A percentile compares a stretch with the other conserved stretches of the same genome.
phyloP scores from a whole-genome alignment of 331 rosid genomes.

The Acacia concinna region DNA sequence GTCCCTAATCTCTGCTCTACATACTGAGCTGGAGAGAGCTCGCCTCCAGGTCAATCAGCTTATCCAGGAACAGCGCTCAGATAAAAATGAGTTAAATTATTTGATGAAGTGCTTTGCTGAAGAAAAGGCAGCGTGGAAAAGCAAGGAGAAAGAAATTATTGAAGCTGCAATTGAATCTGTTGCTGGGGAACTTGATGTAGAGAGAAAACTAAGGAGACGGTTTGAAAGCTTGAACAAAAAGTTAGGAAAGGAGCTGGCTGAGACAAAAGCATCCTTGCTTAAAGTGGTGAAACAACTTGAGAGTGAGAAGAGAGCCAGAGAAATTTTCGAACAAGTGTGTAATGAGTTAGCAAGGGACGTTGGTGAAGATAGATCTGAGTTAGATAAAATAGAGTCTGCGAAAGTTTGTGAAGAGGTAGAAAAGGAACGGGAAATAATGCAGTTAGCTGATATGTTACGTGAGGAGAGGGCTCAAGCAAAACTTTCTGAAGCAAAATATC shows the following conservation, averaged over 20 bases:
- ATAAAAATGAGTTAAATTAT: slow-evolving; percentile 75
- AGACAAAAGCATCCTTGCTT: slow-evolving; percentile 82
- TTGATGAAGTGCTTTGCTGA: slow-evolving; percentile 91
- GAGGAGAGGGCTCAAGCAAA: slow-evolving; percentile 83
- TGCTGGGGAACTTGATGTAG: slow-evolving; percentile 92
- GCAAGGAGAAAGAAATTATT: slow-evolving; percentile 74
- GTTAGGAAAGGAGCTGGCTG: slow-evolving; percentile 88
- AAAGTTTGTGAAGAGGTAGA: slow-evolving; percentile 67
- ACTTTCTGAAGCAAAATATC: slow-evolving; percentile 69
- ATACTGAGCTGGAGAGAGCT: slow-evolving; percentile 94
- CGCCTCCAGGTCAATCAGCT: slow-evolving; percentile 88
- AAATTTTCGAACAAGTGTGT: slow-evolving; percentile 81
- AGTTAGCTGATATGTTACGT: slow-evolving; percentile 54
- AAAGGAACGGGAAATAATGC: slow-evolving; percentile 81
- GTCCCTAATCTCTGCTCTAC: slow-evolving; percentile 89
- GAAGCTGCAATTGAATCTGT: slow-evolving; percentile 98
- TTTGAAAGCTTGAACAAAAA: slow-evolving; percentile 91
- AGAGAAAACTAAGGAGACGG: slow-evolving; percentile 84
- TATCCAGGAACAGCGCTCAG: slow-evolving; percentile 86
- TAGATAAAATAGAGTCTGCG: slow-evolving; percentile 57
- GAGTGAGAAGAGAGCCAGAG: slow-evolving; percentile 93
- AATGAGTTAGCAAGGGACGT: slow-evolving; percentile 78
- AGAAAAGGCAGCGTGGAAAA: slow-evolving; percentile 93
- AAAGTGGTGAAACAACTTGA: slow-evolving; percentile 86
- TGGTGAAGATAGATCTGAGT: slow-evolving; percentile 62